Evolutionary conservation across 2,329 filamentous ascomycete genomes (phyloP).

Genomic region (Penicillium frequentans): DNA sequence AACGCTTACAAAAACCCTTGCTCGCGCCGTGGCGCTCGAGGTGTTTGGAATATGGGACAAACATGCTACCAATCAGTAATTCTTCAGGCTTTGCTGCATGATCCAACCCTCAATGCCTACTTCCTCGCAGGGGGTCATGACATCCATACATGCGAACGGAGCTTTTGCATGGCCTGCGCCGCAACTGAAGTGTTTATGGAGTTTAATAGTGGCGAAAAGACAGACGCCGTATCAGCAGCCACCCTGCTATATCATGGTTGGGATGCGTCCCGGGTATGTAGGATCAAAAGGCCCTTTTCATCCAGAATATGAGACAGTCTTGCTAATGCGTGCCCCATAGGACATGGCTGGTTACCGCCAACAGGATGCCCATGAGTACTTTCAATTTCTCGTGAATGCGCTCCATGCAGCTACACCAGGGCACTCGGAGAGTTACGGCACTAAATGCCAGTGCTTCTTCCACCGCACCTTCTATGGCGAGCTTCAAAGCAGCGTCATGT

Average conservation of each 20-base stretch:
- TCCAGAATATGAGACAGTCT: neutral
- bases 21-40: slow-evolving; percentile 81
- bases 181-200: slow-evolving; percentile 64
- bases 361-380: slow-evolving; percentile 96
- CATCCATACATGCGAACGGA: slow-evolving; percentile 63
- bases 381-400: slow-evolving; percentile 91
- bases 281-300: neutral
- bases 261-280: slow-evolving; percentile 50
- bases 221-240: slow-evolving; percentile 86
- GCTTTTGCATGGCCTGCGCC: slow-evolving; percentile 60
- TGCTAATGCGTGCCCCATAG: slow-evolving; percentile 34
- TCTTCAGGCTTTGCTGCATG: slow-evolving; percentile 88
- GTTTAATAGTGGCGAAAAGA: slow-evolving; percentile 62
- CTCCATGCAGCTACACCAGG: slow-evolving; percentile 77
- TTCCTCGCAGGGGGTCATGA: slow-evolving; percentile 90
- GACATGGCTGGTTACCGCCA: slow-evolving; percentile 87
- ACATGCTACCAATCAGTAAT: slow-evolving; percentile 99
- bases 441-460: slow-evolving; percentile 79
- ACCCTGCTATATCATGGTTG: slow-evolving; percentile 68
- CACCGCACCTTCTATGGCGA: slow-evolving; percentile 95
- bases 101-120: slow-evolving; percentile 85
- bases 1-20: slow-evolving; percentile 82
- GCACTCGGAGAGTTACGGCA: slow-evolving; percentile 58
- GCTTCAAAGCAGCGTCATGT: slow-evolving; percentile 85
- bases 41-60: slow-evolving; percentile 96